phyloP scores from a whole-genome alignment of 768 basidiomycete species.

The Harrya chromipes region DNA sequence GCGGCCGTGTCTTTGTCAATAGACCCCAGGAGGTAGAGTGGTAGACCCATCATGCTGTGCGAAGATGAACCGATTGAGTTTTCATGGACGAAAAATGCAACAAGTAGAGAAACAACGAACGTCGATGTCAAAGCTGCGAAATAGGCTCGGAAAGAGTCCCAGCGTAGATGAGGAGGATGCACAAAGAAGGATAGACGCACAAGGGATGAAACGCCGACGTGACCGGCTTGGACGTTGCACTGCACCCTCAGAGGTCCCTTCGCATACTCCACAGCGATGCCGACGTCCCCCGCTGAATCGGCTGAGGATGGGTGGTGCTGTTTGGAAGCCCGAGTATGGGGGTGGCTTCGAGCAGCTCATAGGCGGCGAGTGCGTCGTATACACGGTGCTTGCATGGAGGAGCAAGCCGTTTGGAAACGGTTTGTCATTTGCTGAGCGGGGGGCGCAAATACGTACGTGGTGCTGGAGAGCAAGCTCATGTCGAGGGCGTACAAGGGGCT shows the following conservation, averaged over 20 bases:
- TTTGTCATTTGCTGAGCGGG: too few relatives aligned
- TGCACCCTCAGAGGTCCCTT: conserved; percentile 6
- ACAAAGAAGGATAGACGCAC: conserved; percentile 14
- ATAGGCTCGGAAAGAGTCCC: background rate
- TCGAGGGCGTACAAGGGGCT: too few relatives aligned
- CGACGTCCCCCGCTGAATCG: conserved; percentile 6
- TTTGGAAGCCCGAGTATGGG: conserved; percentile 4
- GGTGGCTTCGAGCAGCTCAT: background rate
- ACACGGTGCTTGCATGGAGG: too few relatives aligned
- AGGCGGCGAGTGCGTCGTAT: too few relatives aligned
- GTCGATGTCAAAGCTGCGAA: too few relatives aligned
- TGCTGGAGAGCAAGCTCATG: too few relatives aligned
- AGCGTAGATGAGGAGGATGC: background rate
- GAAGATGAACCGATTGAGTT: background rate
- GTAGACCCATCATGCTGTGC: conserved; percentile 18
- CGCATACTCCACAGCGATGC: conserved; percentile 17
- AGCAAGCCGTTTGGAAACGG: too few relatives aligned
- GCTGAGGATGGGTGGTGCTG: conserved; percentile 4
- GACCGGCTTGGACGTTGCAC: conserved; percentile 13
- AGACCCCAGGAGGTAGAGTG: background rate
- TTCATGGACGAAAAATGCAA: background rate
- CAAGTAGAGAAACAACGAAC: background rate
- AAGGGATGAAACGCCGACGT: conserved; percentile 22
- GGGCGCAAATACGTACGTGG: too few relatives aligned
- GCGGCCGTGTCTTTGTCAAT: conserved; percentile 7